phyloP scores from a whole-genome alignment of 2,329 filamentous ascomycete genomes.

The Trichophyton rubrum region DNA sequence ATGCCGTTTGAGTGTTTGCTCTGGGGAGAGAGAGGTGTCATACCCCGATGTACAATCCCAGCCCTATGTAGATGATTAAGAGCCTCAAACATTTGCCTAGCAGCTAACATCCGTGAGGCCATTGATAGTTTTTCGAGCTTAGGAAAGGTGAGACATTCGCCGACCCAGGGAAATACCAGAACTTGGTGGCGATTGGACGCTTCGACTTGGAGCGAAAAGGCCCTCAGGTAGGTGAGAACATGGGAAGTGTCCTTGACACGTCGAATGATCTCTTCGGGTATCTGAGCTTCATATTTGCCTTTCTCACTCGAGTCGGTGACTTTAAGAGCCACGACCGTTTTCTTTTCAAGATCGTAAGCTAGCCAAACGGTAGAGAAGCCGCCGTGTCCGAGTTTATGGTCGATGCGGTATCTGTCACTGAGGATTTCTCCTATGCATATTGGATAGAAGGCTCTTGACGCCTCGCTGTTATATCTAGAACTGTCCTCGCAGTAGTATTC shows the following conservation, averaged over 20 bases:
- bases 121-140: not conserved
- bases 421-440: constrained; percentile 8
- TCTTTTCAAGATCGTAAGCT: constrained; percentile 7
- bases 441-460: constrained; percentile 1
- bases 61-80: not conserved
- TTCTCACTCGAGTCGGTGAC: not conserved
- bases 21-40: not conserved
- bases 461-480: not conserved
- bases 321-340: constrained; percentile 8
- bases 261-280: constrained; percentile 7
- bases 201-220: constrained; percentile 2
- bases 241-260: constrained; percentile 6
- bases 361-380: constrained; percentile 10
- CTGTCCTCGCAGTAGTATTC: not conserved
- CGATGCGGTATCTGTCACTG: constrained; percentile 8
- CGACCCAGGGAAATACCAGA: constrained; percentile 6
- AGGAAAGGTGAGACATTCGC: not conserved
- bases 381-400: constrained; percentile 8
- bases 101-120: not conserved
- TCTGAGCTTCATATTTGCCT: constrained; percentile 6
- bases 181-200: not conserved
- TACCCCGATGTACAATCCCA: not conserved
- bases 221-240: constrained; percentile 5
- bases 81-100: not conserved
- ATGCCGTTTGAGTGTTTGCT: not conserved